Percentiles rank a stretch among this genome's conserved stretches.
Conservation (phyloP, 163 green algal species). For the Trebouxiophyceae sp. region DNA sequence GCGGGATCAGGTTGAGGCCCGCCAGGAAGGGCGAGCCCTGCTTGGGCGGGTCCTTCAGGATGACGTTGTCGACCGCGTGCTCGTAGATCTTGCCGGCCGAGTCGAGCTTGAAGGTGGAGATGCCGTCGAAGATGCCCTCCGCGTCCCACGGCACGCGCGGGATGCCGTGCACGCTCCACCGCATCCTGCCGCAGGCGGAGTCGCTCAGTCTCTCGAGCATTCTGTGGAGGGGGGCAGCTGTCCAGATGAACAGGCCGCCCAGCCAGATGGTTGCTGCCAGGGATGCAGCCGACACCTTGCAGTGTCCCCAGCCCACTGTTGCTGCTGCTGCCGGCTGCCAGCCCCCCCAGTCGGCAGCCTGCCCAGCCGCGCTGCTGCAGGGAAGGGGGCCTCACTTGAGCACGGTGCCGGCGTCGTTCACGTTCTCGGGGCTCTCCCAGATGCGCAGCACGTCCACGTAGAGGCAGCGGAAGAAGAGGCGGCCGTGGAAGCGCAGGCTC, state of each 20-base stretch:
- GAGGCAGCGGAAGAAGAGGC: constrained; percentile 35
- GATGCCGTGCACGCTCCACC: constrained; percentile 62
- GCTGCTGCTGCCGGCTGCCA: no score
- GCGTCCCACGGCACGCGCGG: constrained; percentile 73
- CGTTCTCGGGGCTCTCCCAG: constrained; percentile 51
- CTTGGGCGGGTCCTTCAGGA: constrained; percentile 47
- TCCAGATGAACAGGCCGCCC: no score
- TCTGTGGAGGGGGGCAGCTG: no score
- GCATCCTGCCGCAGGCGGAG: constrained; percentile 46
- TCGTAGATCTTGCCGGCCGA: constrained; percentile 79
- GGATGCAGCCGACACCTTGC: no score
- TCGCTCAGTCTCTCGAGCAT: no score
- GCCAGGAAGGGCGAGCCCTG: constrained; percentile 8
- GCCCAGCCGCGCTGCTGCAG: no score
- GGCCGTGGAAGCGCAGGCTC: constrained; percentile 77
- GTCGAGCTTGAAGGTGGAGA: constrained; percentile 89
- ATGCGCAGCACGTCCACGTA: constrained; percentile 65
- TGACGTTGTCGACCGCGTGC: constrained; percentile 74
- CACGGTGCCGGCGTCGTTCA: not conserved
- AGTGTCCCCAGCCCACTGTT: no score
- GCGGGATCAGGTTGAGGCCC: constrained; percentile 15
- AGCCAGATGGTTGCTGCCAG: no score
- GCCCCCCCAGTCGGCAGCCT: no score
- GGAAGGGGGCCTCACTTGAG: not conserved
- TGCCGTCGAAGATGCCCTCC: constrained; percentile 84